These are phyloP conservation scores for Hypoxylon sp. DNA, from an alignment of 2,329 filamentous ascomycete genomes.

Conservation along the genomic window DNA sequence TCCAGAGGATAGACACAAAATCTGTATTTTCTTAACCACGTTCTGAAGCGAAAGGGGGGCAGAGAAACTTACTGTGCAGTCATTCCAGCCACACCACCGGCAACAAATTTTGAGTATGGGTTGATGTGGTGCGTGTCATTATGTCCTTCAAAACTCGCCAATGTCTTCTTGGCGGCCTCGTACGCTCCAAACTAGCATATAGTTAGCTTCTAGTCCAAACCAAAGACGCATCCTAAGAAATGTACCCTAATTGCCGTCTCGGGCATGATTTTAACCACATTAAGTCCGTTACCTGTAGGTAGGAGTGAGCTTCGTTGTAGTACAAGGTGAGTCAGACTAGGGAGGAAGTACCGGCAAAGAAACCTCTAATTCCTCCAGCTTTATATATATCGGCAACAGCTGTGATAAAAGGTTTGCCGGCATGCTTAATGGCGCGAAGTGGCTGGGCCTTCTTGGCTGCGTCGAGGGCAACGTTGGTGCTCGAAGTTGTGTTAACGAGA, in stretches of 20 bases:
- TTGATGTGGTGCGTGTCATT: slow-evolving; percentile 81
- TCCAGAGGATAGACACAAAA: slow-evolving; percentile 96
- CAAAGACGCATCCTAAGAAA: slow-evolving; percentile 7
- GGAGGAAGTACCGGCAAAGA: slow-evolving; percentile 81
- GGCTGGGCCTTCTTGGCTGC: slow-evolving; percentile 77
- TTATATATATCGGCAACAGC: slow-evolving; percentile 83
- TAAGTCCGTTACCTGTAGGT: slow-evolving; percentile 84
- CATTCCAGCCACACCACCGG: slow-evolving; percentile 92
- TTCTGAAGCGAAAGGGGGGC: too few relatives aligned
- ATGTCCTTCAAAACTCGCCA: slow-evolving; percentile 89
- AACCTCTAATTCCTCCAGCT: slow-evolving; percentile 84
- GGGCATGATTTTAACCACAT: slow-evolving; percentile 97
- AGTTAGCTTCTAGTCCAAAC: slow-evolving; percentile 25
- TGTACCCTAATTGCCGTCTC: slow-evolving; percentile 89
- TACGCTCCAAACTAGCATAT: slow-evolving; percentile 82
- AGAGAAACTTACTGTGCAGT: slow-evolving; percentile 76
- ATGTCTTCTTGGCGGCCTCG: slow-evolving; percentile 88
- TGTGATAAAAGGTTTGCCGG: slow-evolving; percentile 73
- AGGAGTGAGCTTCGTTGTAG: slow-evolving; percentile 15
- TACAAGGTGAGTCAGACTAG: background rate
- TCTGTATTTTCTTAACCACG: slow-evolving; percentile 52
- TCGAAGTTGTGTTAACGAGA: slow-evolving; percentile 82
- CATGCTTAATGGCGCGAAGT: slow-evolving; percentile 69
- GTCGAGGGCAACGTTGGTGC: slow-evolving; percentile 63
- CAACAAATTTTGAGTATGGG: slow-evolving; percentile 86